These are phyloP conservation scores for Rhodotorula mucilaginosa DNA, from an alignment of 1,284 basidiomycete genomes.

Conservation along the genomic window DNA sequence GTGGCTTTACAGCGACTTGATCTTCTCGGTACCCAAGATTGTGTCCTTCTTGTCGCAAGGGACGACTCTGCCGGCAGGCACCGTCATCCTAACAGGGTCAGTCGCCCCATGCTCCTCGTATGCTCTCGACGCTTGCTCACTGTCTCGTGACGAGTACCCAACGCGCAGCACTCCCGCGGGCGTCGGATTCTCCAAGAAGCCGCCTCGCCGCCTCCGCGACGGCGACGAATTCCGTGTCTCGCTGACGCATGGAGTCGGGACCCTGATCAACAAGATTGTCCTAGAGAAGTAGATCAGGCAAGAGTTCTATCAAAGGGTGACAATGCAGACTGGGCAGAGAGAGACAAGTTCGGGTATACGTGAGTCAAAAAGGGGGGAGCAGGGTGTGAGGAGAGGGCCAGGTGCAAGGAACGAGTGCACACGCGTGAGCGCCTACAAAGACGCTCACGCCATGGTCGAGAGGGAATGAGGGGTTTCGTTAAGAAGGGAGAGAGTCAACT, in stretches of 20 bases:
- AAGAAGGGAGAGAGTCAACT: neutral
- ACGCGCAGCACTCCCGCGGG: slow-evolving; percentile 49
- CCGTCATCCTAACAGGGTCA: slow-evolving; percentile 44
- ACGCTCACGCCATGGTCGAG: neutral
- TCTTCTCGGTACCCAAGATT: slow-evolving; percentile 52
- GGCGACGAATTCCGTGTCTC: slow-evolving; percentile 52
- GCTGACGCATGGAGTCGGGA: slow-evolving; percentile 51
- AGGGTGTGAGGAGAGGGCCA: neutral
- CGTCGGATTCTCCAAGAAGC: slow-evolving; percentile 49
- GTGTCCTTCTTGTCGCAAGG: slow-evolving; percentile 47
- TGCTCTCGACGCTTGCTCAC: too few species aligned
- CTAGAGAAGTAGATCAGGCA: slow-evolving; percentile 45
- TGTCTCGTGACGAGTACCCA: neutral
- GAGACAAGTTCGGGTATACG: slow-evolving; percentile 1
- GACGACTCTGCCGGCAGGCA: slow-evolving; percentile 41
- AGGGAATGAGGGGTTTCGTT: neutral
- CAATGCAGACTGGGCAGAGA: neutral
- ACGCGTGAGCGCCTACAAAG: neutral
- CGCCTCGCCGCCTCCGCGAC: slow-evolving; percentile 46
- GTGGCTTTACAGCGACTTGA: slow-evolving; percentile 47
- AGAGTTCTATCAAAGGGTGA: neutral
- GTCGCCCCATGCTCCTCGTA: neutral
- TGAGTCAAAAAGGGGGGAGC: neutral
- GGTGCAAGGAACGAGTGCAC: neutral
- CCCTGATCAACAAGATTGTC: slow-evolving; percentile 51